Percentiles rank a stretch among this genome's conserved stretches.
These are phyloP conservation scores for Xylaria arbuscula DNA, from an alignment of 2,329 filamentous ascomycete genomes.

Conservation along the genomic window DNA sequence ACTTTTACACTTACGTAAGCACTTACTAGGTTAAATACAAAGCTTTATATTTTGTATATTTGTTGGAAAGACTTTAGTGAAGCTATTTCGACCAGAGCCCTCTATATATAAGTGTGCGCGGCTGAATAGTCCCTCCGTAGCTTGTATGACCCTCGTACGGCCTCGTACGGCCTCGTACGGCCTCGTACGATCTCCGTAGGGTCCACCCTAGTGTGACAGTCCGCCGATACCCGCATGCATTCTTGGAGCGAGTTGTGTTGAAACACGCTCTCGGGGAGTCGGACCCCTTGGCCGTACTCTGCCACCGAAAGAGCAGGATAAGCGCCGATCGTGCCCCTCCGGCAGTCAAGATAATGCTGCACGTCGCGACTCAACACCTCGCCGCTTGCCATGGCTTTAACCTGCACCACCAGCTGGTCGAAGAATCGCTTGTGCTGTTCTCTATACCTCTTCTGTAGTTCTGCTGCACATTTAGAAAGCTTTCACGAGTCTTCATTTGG, in stretches of 20 bases:
- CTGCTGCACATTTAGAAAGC: slow-evolving; percentile 10
- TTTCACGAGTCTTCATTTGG: not conserved
- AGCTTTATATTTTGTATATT: too few species aligned
- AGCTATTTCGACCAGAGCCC: too few species aligned
- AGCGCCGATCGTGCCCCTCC: slow-evolving; percentile 32
- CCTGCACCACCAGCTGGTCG: slow-evolving; percentile 32
- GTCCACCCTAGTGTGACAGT: too few species aligned
- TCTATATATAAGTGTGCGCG: too few species aligned
- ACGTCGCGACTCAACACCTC: slow-evolving; percentile 30
- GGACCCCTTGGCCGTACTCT: slow-evolving; percentile 24
- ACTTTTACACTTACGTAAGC: too few species aligned
- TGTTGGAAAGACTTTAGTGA: too few species aligned
- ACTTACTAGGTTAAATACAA: too few species aligned
- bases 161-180: too few species aligned
- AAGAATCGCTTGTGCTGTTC: slow-evolving; percentile 32
- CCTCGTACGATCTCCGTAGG: too few species aligned
- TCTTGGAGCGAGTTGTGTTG: slow-evolving; percentile 31
- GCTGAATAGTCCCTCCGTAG: too few species aligned
- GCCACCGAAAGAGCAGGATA: slow-evolving; percentile 29
- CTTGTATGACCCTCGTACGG: too few species aligned
- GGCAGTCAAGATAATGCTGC: slow-evolving; percentile 27
- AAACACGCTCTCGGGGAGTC: slow-evolving; percentile 26
- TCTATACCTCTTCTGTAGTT: slow-evolving; percentile 34
- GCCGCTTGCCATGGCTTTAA: slow-evolving; percentile 14
- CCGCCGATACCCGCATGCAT: slow-evolving; percentile 33